Conservation (phyloP, 768 basidiomycete genomes). For the Hygrophorus russula region DNA sequence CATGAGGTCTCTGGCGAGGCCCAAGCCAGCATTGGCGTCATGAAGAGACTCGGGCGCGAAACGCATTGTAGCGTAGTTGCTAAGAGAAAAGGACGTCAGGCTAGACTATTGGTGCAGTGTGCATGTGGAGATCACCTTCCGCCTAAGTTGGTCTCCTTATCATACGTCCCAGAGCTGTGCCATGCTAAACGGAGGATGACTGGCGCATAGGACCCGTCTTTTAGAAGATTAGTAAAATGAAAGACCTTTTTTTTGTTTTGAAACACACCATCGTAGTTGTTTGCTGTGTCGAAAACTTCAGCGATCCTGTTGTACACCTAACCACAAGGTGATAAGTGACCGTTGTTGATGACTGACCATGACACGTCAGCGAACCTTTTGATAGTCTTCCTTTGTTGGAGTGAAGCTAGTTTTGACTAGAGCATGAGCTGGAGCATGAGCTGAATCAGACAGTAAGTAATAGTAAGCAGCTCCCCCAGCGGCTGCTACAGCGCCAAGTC, state of each 20-base stretch:
- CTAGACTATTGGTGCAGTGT: not conserved
- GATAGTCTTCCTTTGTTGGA: conserved; percentile 77
- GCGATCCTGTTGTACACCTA: conserved; percentile 90
- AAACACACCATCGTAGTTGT: conserved; percentile 74
- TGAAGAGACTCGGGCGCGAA: conserved; percentile 85
- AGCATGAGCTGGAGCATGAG: conserved; percentile 35
- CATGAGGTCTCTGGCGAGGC: conserved; percentile 72
- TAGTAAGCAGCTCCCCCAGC: conserved; percentile 55
- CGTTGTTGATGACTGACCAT: not conserved
- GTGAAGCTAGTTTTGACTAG: conserved; percentile 62
- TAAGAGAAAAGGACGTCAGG: conserved; percentile 16
- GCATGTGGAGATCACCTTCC: conserved; percentile 47
- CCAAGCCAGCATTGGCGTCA: conserved; percentile 73
- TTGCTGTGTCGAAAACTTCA: conserved; percentile 61
- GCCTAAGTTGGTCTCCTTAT: conserved; percentile 65
- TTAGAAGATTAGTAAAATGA: conserved; percentile 1
- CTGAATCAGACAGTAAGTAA: conserved; percentile 27
- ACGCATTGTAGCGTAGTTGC: conserved; percentile 98
- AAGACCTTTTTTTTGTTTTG: conserved; percentile 3
- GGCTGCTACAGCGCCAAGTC: conserved; percentile 47
- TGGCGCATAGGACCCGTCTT: conserved; percentile 85
- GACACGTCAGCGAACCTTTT: conserved; percentile 43
- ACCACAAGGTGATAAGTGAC: conserved; percentile 3
- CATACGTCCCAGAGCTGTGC: conserved; percentile 91
- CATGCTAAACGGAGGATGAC: conserved; percentile 85